Evolutionary conservation across 2,329 filamentous ascomycete genomes (phyloP).

Genomic region (Xylaria sp.): DNA sequence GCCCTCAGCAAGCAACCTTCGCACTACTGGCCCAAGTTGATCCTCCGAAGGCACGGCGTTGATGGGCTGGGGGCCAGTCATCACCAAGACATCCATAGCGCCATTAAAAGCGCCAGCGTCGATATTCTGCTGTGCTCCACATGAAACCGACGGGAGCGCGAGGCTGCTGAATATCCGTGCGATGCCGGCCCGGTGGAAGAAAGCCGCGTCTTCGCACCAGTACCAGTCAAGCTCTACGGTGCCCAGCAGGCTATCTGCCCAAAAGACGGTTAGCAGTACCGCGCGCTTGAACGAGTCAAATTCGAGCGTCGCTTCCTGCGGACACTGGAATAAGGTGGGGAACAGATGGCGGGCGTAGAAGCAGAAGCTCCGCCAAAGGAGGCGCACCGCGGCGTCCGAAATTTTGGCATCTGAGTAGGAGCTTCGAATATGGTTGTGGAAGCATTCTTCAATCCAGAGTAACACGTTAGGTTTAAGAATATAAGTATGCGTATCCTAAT

Average conservation of each 20-base stretch:
- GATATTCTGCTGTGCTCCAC: neutral
- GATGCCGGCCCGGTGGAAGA: slow-evolving; percentile 16
- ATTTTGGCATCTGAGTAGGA: neutral
- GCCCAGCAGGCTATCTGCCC: slow-evolving; percentile 13
- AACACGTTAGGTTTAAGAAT: neutral
- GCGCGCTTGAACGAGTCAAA: slow-evolving; percentile 12
- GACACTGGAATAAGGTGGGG: neutral
- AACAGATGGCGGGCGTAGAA: slow-evolving; percentile 22
- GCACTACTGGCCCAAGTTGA: slow-evolving; percentile 1
- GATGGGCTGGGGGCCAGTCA: slow-evolving; percentile 15
- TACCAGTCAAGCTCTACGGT: slow-evolving; percentile 21
- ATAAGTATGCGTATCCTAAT: neutral
- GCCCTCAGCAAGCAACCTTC: slow-evolving; percentile 3
- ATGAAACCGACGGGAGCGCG: neutral
- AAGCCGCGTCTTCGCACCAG: slow-evolving; percentile 4
- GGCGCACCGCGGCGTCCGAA: neutral
- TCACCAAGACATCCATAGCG: slow-evolving; percentile 15
- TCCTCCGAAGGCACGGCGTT: neutral
- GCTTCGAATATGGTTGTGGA: slow-evolving; percentile 7
- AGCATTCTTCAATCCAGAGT: slow-evolving; percentile 16
- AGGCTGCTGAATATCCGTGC: slow-evolving; percentile 13
- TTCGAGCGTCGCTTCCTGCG: neutral
- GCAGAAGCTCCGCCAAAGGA: slow-evolving; percentile 22
- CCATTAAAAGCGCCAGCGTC: neutral
- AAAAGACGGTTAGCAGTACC: neutral